phyloP scores from a whole-genome alignment of 805 yeast genomes.

The Suhomyces faveliae region DNA sequence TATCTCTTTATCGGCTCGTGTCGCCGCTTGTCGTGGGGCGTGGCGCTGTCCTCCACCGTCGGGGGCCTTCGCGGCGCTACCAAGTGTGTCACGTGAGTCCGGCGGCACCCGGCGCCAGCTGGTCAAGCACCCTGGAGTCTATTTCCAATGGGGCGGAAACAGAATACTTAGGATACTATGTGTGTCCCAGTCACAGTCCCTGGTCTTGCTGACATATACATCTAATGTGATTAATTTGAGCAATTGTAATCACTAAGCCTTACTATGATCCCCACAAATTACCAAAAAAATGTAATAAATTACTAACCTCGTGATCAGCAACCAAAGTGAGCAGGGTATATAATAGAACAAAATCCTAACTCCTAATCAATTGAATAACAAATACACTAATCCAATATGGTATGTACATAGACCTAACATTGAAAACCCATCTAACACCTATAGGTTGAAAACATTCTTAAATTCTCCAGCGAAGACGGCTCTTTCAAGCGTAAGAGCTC shows the following conservation, averaged over 20 bases:
- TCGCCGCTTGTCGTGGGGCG: conserved; percentile 2
- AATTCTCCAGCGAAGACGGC: conserved; percentile 53
- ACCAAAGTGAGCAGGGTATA: not conserved
- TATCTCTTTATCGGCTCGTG: not conserved
- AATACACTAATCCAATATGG: not conserved
- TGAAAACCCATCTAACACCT: not conserved
- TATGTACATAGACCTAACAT: not conserved
- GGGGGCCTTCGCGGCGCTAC: too few relatives aligned
- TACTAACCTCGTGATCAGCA: conserved; percentile 3
- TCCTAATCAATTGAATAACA: not conserved
- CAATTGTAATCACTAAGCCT: not conserved
- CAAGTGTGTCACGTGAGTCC: too few relatives aligned
- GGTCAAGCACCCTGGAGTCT: too few relatives aligned
- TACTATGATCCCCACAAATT: not conserved
- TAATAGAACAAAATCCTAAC: not conserved
- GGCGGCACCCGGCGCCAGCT: too few relatives aligned
- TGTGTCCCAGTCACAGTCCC: too few relatives aligned
- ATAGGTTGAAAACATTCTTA: conserved; percentile 43
- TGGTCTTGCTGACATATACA: too few relatives aligned
- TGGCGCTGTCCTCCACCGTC: not conserved
- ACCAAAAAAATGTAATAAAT: not conserved
- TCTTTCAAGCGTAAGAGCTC: conserved; percentile 54
- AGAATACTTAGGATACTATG: too few relatives aligned
- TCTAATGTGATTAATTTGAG: not conserved
- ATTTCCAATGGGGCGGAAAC: too few relatives aligned